Conservation (phyloP, 2,329 filamentous ascomycete genomes). For the Aspergillus sp. region DNA sequence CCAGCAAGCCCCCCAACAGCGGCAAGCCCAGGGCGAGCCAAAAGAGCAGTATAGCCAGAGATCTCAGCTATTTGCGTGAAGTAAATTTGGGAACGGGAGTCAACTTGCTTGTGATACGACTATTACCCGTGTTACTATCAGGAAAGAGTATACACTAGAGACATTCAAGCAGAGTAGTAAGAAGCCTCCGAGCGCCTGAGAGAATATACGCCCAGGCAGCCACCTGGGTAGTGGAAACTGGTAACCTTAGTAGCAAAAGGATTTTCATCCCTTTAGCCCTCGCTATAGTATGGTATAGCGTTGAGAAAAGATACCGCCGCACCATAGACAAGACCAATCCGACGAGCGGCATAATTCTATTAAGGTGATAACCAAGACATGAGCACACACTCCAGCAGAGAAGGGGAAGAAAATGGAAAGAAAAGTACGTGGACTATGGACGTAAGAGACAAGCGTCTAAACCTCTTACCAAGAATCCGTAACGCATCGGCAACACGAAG, state of each 20-base stretch:
- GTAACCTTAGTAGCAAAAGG: not conserved
- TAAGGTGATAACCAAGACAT: conserved; percentile 16
- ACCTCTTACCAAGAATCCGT: conserved; percentile 26
- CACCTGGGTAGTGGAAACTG: too few relatives aligned
- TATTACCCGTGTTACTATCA: too few relatives aligned
- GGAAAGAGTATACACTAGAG: too few relatives aligned
- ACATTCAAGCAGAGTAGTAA: too few relatives aligned
- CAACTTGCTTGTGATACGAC: too few relatives aligned
- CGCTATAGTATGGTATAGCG: not conserved
- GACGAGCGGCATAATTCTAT: conserved; percentile 16
- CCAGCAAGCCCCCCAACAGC: too few relatives aligned
- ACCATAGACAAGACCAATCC: not conserved
- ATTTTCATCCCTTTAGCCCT: not conserved
- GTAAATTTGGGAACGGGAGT: too few relatives aligned
- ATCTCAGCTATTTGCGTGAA: too few relatives aligned
- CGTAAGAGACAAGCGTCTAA: conserved; percentile 20
- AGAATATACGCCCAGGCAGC: too few relatives aligned
- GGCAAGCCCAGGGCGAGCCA: too few relatives aligned
- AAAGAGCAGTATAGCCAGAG: too few relatives aligned
- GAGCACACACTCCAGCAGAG: not conserved
- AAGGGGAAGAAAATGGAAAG: conserved; percentile 1
- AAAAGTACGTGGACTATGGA: conserved; percentile 28
- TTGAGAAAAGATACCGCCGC: not conserved
- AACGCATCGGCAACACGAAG: conserved; percentile 32
- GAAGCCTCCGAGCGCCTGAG: too few relatives aligned